A percentile compares a stretch with the other conserved stretches of the same genome.
phyloP scores from a whole-genome alignment of 768 basidiomycete genomes.

The Naganishia vishniacii region DNA sequence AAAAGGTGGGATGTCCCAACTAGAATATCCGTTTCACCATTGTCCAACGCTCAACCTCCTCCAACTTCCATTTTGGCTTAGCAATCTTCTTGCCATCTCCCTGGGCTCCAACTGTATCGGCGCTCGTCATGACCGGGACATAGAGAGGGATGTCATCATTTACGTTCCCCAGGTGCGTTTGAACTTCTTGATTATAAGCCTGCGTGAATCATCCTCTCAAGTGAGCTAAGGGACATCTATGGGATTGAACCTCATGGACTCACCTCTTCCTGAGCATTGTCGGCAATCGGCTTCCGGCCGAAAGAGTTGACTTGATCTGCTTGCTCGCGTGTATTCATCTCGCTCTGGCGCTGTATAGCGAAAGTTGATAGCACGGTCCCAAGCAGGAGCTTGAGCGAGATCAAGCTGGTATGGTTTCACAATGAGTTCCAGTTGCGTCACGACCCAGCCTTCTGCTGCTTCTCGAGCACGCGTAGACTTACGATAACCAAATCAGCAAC shows the following conservation, averaged over 20 bases:
- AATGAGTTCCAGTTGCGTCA: no score
- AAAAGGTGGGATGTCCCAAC: background rate
- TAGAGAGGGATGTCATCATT: constrained; percentile 61
- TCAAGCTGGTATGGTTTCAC: constrained; percentile 55
- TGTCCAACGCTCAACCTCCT: constrained; percentile 86
- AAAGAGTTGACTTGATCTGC: constrained; percentile 79
- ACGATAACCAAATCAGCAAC: constrained; percentile 22
- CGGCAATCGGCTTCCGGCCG: constrained; percentile 84
- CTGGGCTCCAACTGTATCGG: constrained; percentile 23
- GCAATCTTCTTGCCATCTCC: constrained; percentile 51
- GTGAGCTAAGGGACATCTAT: background rate
- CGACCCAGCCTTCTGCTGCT: no score
- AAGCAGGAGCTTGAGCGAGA: constrained; percentile 85
- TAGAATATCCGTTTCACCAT: constrained; percentile 91
- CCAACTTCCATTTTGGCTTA: constrained; percentile 62
- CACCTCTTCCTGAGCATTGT: constrained; percentile 78
- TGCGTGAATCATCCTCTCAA: constrained; percentile 38
- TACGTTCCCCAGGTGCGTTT: constrained; percentile 62
- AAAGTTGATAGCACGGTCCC: constrained; percentile 82
- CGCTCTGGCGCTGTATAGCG: constrained; percentile 65
- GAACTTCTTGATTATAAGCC: constrained; percentile 78
- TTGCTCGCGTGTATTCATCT: constrained; percentile 67
- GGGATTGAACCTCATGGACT: constrained; percentile 32
- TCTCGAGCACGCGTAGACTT: background rate
- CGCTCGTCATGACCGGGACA: constrained; percentile 31